Conservation (phyloP, 257 asterid genomes). For the Datura wrightii region DNA sequence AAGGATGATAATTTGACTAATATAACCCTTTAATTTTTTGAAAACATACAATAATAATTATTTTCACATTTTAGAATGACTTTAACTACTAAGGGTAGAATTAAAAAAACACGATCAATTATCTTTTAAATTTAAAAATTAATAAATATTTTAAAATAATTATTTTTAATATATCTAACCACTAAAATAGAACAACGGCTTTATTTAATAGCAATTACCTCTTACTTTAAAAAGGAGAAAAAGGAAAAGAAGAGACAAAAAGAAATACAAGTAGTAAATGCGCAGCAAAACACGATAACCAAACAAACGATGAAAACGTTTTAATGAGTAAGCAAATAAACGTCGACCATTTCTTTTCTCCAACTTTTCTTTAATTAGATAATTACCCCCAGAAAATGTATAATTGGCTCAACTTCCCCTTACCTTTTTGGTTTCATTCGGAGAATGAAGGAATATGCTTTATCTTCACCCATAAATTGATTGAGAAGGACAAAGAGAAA, state of each 20-base stretch:
- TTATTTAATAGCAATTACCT: neutral
- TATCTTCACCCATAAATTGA: constrained; percentile 31
- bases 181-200: too few species aligned
- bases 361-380: neutral
- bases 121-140: too few species aligned
- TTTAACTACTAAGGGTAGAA: too few species aligned
- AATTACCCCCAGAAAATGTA: neutral
- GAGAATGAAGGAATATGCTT: constrained; percentile 52
- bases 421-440: constrained; percentile 35
- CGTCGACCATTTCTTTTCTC: neutral
- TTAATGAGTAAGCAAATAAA: neutral
- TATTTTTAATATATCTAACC: too few species aligned
- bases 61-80: too few species aligned
- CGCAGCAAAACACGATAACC: neutral
- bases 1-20: too few species aligned
- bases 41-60: too few species aligned
- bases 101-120: too few species aligned
- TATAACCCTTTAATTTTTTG: too few species aligned
- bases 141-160: too few species aligned
- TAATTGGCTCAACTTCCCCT: neutral
- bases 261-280: neutral
- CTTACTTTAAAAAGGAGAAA: neutral
- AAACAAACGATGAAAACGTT: constrained; percentile 21
- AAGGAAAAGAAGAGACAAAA: too few species aligned
- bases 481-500: neutral